Evolutionary conservation across 2,329 filamentous ascomycete genomes (phyloP).

Genomic region (Aaosphaeria pasadenensis): DNA sequence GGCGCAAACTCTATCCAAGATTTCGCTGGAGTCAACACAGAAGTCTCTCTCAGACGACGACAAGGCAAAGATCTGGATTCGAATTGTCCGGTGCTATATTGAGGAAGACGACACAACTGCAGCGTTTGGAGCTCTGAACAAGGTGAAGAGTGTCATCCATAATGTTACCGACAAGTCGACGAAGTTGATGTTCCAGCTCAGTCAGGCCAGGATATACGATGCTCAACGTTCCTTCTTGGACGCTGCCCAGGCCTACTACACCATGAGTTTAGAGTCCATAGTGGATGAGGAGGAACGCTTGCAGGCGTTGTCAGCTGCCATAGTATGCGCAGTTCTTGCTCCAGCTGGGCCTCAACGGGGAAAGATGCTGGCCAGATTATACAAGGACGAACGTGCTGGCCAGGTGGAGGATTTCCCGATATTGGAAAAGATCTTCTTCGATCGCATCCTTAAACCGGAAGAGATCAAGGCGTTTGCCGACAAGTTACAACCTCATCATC

Average conservation of each 20-base stretch:
- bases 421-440: conserved; percentile 95
- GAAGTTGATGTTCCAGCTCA: conserved; percentile 82
- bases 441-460: conserved; percentile 73
- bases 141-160: conserved; percentile 89
- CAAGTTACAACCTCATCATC: conserved; percentile 79
- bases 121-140: conserved; percentile 87
- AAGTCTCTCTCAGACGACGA: conserved; percentile 78
- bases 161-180: conserved; percentile 71
- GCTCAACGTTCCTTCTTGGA: conserved; percentile 85
- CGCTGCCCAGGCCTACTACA: conserved; percentile 83
- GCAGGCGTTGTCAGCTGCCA: conserved; percentile 79
- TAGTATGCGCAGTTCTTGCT: conserved; percentile 88
- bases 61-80: conserved; percentile 83
- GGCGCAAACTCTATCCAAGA: conserved; percentile 74
- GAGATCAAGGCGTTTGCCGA: conserved; percentile 86
- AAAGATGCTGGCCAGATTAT: conserved; percentile 75
- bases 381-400: conserved; percentile 84
- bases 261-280: conserved; percentile 71
- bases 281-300: conserved; percentile 86
- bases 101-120: conserved; percentile 87
- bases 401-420: conserved; percentile 80
- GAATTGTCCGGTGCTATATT: conserved; percentile 89
- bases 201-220: conserved; percentile 89
- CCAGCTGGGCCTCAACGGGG: conserved; percentile 85
- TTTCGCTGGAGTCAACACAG: conserved; percentile 86